Conservation (phyloP, 495 filamentous ascomycete genomes). For the Penicillium waksmanii region DNA sequence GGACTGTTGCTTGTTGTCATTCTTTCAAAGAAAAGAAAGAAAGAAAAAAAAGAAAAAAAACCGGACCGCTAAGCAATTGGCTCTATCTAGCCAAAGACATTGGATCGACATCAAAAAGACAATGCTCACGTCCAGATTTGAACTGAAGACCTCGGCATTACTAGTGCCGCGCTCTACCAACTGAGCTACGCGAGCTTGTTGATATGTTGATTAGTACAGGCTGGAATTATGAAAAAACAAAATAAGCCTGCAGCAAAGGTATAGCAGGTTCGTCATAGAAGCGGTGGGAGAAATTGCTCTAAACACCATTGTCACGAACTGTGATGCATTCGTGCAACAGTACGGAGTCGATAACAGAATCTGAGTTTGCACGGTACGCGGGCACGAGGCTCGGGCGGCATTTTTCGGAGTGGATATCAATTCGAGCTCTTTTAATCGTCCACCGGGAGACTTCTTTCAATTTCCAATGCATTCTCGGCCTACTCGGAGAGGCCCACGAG, state of each 20-base stretch:
- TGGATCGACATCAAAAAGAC: too few relatives aligned
- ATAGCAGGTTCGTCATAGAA: conserved; percentile 7
- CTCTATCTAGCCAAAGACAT: too few relatives aligned
- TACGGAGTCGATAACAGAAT: background rate
- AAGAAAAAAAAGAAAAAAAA: too few relatives aligned
- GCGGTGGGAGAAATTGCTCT: background rate
- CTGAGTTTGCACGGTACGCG: background rate
- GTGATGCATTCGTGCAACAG: conserved; percentile 9
- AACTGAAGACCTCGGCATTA: too few relatives aligned
- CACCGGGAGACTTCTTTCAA: background rate
- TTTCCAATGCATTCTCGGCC: conserved; percentile 4
- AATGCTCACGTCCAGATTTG: too few relatives aligned
- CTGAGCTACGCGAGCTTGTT: too few relatives aligned
- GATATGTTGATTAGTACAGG: too few relatives aligned
- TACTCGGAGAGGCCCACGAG: background rate
- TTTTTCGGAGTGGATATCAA: background rate
- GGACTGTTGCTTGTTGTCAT: too few relatives aligned
- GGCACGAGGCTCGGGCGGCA: background rate
- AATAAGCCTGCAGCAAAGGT: too few relatives aligned
- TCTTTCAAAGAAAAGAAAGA: too few relatives aligned
- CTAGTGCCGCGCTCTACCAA: too few relatives aligned
- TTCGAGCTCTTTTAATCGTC: background rate
- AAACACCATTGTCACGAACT: background rate
- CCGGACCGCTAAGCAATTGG: too few relatives aligned
- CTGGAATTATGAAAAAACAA: background rate